A percentile compares a stretch with the other conserved stretches of the same genome.
These are phyloP conservation scores for Ampelocalamus luodianensis DNA, from an alignment of 176 grass and related monocot species.

Conservation along the genomic window DNA sequence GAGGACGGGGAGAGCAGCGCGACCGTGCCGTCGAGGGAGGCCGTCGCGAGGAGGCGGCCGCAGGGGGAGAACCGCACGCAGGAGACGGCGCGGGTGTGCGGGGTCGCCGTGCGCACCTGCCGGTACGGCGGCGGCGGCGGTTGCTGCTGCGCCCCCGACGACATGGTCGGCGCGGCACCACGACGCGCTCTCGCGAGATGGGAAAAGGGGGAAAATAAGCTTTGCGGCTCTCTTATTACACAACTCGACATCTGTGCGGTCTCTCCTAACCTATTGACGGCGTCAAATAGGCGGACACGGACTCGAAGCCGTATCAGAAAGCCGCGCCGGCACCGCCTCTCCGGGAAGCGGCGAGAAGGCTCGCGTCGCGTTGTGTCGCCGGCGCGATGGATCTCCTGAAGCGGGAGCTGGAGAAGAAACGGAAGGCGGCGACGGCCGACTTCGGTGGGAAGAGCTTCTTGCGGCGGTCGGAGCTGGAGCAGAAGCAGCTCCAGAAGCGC, in stretches of 20 bases:
- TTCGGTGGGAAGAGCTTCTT: constrained; percentile 86
- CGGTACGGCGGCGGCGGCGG: constrained; percentile 58
- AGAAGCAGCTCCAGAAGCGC: constrained; percentile 81
- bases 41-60: constrained; percentile 77
- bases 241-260: no score
- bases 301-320: background rate
- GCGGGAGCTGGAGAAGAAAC: constrained; percentile 78
- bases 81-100: constrained; percentile 71
- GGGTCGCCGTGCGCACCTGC: constrained; percentile 49
- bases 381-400: constrained; percentile 85
- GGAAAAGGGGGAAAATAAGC: background rate
- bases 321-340: constrained; percentile 18
- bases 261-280: no score
- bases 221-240: background rate
- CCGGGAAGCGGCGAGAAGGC: constrained; percentile 18
- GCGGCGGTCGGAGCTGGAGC: constrained; percentile 88
- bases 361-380: background rate
- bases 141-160: constrained; percentile 39
- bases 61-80: constrained; percentile 95
- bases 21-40: constrained; percentile 80
- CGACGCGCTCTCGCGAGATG: background rate
- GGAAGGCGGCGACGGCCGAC: constrained; percentile 60
- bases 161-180: constrained; percentile 33
- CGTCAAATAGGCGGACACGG: no score
- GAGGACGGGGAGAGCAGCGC: constrained; percentile 70